Conservation (phyloP, 2,329 filamentous ascomycete species). For the Penicillium sp. region DNA sequence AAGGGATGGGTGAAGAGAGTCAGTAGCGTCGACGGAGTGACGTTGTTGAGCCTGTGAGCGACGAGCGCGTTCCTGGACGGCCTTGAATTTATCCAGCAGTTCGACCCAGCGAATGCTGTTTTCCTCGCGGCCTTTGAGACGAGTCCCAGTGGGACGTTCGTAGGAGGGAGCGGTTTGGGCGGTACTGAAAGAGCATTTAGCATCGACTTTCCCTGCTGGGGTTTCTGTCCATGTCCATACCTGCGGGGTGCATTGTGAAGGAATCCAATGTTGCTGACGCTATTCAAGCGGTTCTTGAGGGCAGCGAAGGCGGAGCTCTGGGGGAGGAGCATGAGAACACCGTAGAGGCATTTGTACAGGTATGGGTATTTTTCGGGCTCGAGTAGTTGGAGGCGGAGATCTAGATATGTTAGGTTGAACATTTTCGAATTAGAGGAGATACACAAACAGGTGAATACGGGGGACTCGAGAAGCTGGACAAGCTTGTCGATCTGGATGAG, state of each 20-base stretch:
- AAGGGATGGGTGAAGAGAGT: conserved; percentile 46
- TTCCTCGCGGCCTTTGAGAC: conserved; percentile 80
- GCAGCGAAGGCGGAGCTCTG: conserved; percentile 97
- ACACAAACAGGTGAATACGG: conserved; percentile 87
- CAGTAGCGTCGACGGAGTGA: conserved; percentile 50
- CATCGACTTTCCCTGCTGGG: conserved; percentile 18
- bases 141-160: conserved; percentile 65
- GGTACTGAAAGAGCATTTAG: conserved; percentile 15
- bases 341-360: conserved; percentile 96
- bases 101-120: conserved; percentile 87
- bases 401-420: conserved; percentile 46
- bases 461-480: conserved; percentile 93
- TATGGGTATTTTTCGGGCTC: conserved; percentile 95
- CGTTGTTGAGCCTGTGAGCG: conserved; percentile 59
- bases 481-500: conserved; percentile 98
- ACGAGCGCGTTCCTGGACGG: conserved; percentile 82
- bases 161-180: conserved; percentile 50
- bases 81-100: conserved; percentile 89
- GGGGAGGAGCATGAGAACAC: conserved; percentile 94
- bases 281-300: conserved; percentile 93
- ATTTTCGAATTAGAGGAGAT: neutral
- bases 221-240: conserved; percentile 56
- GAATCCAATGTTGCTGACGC: conserved; percentile 94
- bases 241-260: conserved; percentile 77
- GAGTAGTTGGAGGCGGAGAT: conserved; percentile 88